Conservation (phyloP, 2,329 filamentous ascomycete genomes). For the Grosmannia clavigera region DNA sequence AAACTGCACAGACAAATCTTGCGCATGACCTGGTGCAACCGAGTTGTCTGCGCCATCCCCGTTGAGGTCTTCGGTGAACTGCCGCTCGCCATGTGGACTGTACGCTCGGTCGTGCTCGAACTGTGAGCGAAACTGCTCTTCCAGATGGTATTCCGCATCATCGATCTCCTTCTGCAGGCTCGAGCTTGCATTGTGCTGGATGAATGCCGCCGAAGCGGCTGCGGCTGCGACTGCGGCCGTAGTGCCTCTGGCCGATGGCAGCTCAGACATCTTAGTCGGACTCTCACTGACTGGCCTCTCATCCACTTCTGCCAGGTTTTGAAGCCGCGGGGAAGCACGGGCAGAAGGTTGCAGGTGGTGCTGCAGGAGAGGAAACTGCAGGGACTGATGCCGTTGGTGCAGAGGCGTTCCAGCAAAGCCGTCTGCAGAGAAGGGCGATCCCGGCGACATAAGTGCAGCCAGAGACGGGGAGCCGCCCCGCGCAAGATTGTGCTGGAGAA, state of each 20-base stretch:
- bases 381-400: conserved; percentile 46
- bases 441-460: conserved; percentile 46
- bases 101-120: conserved; percentile 63
- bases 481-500: conserved; percentile 37
- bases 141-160: conserved; percentile 73
- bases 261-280: conserved; percentile 42
- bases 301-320: conserved; percentile 63
- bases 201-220: conserved; percentile 15
- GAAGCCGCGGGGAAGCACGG: conserved; percentile 48
- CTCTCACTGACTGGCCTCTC: conserved; percentile 45
- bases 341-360: conserved; percentile 44
- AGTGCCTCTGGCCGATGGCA: conserved; percentile 10
- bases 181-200: conserved; percentile 58
- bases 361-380: conserved; percentile 44
- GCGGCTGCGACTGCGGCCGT: background rate
- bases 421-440: conserved; percentile 49
- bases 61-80: conserved; percentile 14
- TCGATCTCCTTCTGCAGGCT: conserved; percentile 76
- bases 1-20: conserved; percentile 36
- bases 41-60: conserved; percentile 11
- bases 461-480: conserved; percentile 54
- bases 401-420: conserved; percentile 28
- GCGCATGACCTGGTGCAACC: conserved; percentile 22
- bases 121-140: conserved; percentile 66
- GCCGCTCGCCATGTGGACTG: conserved; percentile 45